A percentile compares a stretch with the other conserved stretches of the same genome.
These are phyloP conservation scores for Trametes cinnabarina DNA, from an alignment of 768 basidiomycete species.

Conservation along the genomic window DNA sequence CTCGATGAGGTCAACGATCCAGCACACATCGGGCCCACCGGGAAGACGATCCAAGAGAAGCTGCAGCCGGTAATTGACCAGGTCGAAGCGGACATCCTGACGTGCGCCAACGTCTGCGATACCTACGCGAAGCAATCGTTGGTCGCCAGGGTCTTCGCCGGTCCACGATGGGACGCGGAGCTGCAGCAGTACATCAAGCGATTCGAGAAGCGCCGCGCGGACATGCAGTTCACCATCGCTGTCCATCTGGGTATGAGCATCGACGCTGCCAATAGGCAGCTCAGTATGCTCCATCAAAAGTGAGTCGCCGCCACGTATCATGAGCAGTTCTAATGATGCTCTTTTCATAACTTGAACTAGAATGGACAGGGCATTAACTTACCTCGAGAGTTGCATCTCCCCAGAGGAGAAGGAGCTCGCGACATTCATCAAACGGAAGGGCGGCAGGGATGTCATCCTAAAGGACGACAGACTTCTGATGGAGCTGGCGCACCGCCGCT, in stretches of 20 bases:
- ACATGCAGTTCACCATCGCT: constrained; percentile 31
- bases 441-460: neutral
- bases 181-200: constrained; percentile 25
- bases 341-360: too few species aligned
- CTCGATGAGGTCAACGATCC: constrained; percentile 33
- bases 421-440: neutral
- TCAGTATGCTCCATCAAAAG: constrained; percentile 17
- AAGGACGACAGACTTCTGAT: neutral
- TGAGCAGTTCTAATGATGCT: too few species aligned
- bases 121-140: constrained; percentile 32
- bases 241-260: constrained; percentile 30
- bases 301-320: neutral
- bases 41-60: constrained; percentile 34
- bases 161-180: constrained; percentile 29
- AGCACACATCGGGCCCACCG: constrained; percentile 31
- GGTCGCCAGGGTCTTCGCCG: constrained; percentile 29
- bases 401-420: constrained; percentile 6
- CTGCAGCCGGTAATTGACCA: constrained; percentile 30
- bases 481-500: neutral
- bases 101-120: constrained; percentile 34
- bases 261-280: constrained; percentile 20
- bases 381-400: neutral
- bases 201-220: constrained; percentile 27
- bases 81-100: constrained; percentile 31
- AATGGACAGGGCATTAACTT: neutral